phyloP scores from a whole-genome alignment of 1,139 yeast genomes.

The Nakaseomyces uthaithaninus region DNA sequence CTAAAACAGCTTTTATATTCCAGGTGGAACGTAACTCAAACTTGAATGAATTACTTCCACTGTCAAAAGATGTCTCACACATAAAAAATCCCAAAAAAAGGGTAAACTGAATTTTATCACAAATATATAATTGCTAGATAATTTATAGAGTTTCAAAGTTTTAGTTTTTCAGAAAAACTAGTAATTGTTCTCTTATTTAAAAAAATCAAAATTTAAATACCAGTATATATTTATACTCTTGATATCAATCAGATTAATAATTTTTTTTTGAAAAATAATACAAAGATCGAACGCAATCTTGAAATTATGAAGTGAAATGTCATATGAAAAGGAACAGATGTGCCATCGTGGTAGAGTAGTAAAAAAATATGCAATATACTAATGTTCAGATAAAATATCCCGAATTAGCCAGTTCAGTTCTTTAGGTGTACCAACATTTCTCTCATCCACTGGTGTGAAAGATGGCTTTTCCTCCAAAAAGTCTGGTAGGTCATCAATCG shows the following conservation, averaged over 20 bases:
- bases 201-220: too few species aligned
- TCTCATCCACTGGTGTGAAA: constrained; percentile 29
- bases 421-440: constrained; percentile 53
- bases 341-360: too few species aligned
- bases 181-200: too few species aligned
- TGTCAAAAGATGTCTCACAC: constrained; percentile 13
- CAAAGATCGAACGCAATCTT: constrained; percentile 2
- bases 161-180: too few species aligned
- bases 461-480: constrained; percentile 28
- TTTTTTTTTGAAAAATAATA: too few species aligned
- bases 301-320: constrained; percentile 1
- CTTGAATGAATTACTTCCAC: constrained; percentile 11
- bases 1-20: constrained; percentile 23
- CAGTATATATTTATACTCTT: too few species aligned
- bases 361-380: too few species aligned
- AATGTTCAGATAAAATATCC: constrained; percentile 38
- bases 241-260: too few species aligned
- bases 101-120: not conserved
- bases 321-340: not conserved
- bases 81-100: constrained; percentile 10
- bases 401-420: constrained; percentile 66
- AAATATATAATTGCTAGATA: too few species aligned
- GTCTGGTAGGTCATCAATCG: constrained; percentile 34
- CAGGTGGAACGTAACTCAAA: constrained; percentile 12
- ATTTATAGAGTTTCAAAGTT: too few species aligned